phyloP scores from a whole-genome alignment of 2,329 filamentous ascomycete species.

The Sclerotinia glacialis region DNA sequence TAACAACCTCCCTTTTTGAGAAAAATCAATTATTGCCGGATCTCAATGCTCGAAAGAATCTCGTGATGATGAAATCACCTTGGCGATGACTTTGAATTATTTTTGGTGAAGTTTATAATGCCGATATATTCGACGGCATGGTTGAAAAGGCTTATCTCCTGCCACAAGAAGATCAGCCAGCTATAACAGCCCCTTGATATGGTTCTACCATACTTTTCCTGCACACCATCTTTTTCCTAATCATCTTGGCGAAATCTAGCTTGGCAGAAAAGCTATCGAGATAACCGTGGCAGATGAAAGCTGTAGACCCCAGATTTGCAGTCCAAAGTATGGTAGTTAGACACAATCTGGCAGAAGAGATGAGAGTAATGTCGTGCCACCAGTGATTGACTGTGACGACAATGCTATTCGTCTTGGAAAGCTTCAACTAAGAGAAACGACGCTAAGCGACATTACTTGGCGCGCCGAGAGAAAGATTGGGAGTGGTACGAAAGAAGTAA shows the following conservation, averaged over 20 bases:
- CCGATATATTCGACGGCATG: background rate
- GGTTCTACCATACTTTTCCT: background rate
- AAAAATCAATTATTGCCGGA: background rate
- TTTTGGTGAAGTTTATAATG: background rate
- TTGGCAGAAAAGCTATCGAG: background rate
- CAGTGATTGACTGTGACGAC: background rate
- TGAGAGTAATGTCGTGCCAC: background rate
- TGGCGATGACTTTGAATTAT: slow-evolving; percentile 5
- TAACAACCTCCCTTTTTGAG: slow-evolving; percentile 21
- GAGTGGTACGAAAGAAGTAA: background rate
- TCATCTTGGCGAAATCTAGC: slow-evolving; percentile 9
- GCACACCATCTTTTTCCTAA: slow-evolving; percentile 8
- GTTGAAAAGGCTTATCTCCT: slow-evolving; percentile 18
- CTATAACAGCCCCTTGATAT: background rate
- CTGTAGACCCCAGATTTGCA: background rate
- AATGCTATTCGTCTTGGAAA: background rate
- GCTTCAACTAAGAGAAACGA: background rate
- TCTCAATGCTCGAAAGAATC: background rate
- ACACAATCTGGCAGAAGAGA: background rate
- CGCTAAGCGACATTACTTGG: background rate
- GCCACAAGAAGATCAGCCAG: slow-evolving; percentile 1
- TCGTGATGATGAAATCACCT: slow-evolving; percentile 10
- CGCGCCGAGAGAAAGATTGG: background rate
- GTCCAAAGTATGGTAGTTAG: background rate
- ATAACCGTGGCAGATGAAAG: background rate